phyloP scores from a whole-genome alignment of 176 grass and related monocot species.

The Dactylis glomerata region DNA sequence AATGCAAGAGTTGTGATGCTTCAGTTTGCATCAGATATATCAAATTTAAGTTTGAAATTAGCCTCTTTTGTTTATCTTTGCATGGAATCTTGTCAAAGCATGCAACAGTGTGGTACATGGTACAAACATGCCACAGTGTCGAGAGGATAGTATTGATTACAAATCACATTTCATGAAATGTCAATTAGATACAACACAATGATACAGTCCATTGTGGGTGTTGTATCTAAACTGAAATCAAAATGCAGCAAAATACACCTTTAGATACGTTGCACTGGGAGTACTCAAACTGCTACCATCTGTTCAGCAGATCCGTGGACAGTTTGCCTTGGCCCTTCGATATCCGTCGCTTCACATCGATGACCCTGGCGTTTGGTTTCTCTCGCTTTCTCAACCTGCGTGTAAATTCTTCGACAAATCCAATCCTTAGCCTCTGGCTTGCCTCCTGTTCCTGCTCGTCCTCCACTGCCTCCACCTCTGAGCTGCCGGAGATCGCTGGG shows the following conservation, averaged over 20 bases:
- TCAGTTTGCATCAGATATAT: background rate
- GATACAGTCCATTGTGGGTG: background rate
- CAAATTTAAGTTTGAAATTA: background rate
- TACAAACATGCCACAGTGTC: background rate
- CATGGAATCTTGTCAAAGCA: background rate
- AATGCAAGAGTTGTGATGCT: background rate
- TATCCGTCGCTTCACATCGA: background rate
- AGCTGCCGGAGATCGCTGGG: background rate
- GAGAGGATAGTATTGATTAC: background rate
- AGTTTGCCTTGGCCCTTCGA: background rate
- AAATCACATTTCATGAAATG: background rate
- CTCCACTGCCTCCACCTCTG: background rate
- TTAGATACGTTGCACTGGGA: background rate
- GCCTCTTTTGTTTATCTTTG: background rate
- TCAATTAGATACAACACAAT: background rate
- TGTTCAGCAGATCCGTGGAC: background rate
- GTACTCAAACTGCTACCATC: background rate
- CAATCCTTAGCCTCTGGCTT: background rate
- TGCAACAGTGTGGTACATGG: background rate
- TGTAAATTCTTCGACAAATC: background rate
- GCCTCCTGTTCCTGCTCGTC: slow-evolving; percentile 11
- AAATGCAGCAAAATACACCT: background rate
- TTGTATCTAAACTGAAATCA: background rate
- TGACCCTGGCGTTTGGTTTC: slow-evolving; percentile 9
- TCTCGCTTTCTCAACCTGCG: slow-evolving; percentile 17